These are phyloP conservation scores for Porogramme epimiltina DNA, from an alignment of 1,284 basidiomycete species.

Conservation along the genomic window DNA sequence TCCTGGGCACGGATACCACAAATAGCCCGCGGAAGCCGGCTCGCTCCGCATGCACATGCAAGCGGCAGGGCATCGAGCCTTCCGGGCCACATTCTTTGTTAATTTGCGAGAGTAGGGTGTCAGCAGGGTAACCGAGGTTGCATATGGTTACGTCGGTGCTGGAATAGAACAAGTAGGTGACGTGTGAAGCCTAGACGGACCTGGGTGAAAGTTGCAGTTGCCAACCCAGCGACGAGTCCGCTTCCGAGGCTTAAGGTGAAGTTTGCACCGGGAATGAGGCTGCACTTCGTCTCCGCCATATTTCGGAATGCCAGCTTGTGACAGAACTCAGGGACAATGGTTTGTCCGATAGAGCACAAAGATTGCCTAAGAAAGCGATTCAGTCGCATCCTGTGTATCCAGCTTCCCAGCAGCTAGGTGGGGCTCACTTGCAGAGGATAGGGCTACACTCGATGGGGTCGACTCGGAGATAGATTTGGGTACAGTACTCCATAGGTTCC, in stretches of 20 bases:
- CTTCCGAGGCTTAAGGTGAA: constrained; percentile 77
- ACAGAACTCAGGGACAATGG: constrained; percentile 87
- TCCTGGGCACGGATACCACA: constrained; percentile 83
- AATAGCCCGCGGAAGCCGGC: constrained; percentile 74
- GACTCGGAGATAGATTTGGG: constrained; percentile 89
- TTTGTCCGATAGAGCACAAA: constrained; percentile 86
- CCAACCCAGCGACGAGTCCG: constrained; percentile 85
- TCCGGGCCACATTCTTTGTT: constrained; percentile 86
- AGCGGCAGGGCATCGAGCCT: constrained; percentile 70
- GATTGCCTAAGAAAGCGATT: constrained; percentile 61
- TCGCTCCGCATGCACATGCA: constrained; percentile 52
- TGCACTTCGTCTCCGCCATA: constrained; percentile 65
- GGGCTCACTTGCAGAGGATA: constrained; percentile 81
- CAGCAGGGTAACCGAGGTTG: constrained; percentile 55
- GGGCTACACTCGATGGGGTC: constrained; percentile 85
- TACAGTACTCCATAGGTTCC: constrained; percentile 78
- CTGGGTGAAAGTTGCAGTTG: constrained; percentile 86
- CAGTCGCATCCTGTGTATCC: too few species aligned
- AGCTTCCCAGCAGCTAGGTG: not conserved
- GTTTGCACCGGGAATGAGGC: constrained; percentile 55
- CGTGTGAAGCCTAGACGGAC: constrained; percentile 41
- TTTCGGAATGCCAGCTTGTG: constrained; percentile 77
- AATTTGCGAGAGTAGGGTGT: constrained; percentile 74
- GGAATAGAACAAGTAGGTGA: not conserved
- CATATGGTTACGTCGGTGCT: not conserved